phyloP scores from a whole-genome alignment of 805 yeast genomes.

The Myxozyma lipomycoides region DNA sequence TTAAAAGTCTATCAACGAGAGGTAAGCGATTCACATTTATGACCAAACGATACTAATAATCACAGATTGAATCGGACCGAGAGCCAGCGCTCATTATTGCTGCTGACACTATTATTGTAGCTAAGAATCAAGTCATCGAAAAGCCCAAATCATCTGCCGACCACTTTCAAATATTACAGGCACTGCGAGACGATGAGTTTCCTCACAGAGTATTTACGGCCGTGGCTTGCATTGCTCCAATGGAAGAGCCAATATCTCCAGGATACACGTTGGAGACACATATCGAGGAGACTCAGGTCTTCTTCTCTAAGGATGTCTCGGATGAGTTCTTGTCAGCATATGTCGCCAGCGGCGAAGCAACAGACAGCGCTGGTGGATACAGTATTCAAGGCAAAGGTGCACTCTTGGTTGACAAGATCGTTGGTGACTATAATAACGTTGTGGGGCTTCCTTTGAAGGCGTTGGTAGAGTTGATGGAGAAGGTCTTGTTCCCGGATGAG shows the following conservation, averaged over 20 bases:
- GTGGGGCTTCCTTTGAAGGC: constrained; percentile 77
- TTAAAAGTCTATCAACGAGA: constrained; percentile 53
- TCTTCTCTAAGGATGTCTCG: constrained; percentile 42
- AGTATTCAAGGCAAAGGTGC: constrained; percentile 69
- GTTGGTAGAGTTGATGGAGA: constrained; percentile 48
- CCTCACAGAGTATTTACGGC: constrained; percentile 55
- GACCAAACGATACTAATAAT: not conserved
- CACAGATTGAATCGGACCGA: constrained; percentile 35
- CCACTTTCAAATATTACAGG: constrained; percentile 49
- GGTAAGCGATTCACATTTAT: constrained; percentile 17
- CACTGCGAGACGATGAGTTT: constrained; percentile 43
- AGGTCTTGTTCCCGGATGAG: constrained; percentile 32
- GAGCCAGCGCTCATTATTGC: constrained; percentile 42
- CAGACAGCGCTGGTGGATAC: constrained; percentile 88
- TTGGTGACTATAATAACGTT: constrained; percentile 81
- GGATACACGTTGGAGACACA: constrained; percentile 42
- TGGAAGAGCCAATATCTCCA: constrained; percentile 41
- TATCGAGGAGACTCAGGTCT: constrained; percentile 44
- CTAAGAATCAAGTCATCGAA: constrained; percentile 61
- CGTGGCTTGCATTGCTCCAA: constrained; percentile 47
- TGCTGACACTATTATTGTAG: constrained; percentile 76
- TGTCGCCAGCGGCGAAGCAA: constrained; percentile 68
- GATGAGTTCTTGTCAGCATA: constrained; percentile 59
- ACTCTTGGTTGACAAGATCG: constrained; percentile 54
- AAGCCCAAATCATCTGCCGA: constrained; percentile 63